Conservation (phyloP, 2,329 filamentous ascomycete species). For the Ophiostoma sp. region DNA sequence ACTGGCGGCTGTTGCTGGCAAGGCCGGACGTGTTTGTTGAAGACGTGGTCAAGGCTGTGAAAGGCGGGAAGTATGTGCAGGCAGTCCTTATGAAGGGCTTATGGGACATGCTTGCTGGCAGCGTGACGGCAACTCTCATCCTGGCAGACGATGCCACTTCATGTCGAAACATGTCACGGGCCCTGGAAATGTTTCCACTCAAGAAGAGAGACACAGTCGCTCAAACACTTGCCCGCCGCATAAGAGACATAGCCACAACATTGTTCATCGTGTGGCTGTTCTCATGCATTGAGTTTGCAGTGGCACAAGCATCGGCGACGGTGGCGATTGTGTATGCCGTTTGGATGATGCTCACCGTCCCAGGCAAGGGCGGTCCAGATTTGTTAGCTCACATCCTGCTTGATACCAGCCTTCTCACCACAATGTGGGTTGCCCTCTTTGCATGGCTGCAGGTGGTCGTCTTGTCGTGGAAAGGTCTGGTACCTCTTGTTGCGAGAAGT, state of each 20-base stretch:
- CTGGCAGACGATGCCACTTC: background rate
- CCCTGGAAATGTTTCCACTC: background rate
- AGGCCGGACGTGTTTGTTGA: slow-evolving; percentile 41
- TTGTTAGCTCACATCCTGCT: slow-evolving; percentile 26
- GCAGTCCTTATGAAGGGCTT: slow-evolving; percentile 26
- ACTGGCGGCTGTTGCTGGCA: slow-evolving; percentile 41
- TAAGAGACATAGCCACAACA: slow-evolving; percentile 20
- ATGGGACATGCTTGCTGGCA: slow-evolving; percentile 29
- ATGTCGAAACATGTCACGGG: background rate
- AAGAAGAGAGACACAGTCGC: background rate
- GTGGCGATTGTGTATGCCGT: slow-evolving; percentile 34
- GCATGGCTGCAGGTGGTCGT: slow-evolving; percentile 25
- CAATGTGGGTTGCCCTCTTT: slow-evolving; percentile 2
- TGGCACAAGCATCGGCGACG: slow-evolving; percentile 35
- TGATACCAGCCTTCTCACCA: slow-evolving; percentile 22
- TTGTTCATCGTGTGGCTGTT: slow-evolving; percentile 35
- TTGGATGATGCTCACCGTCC: slow-evolving; percentile 24
- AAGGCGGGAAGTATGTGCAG: background rate
- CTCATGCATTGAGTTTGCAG: slow-evolving; percentile 36
- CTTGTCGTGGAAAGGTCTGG: slow-evolving; percentile 25
- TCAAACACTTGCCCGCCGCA: slow-evolving; percentile 20
- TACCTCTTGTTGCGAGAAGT: slow-evolving; percentile 26
- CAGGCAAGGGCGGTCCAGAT: slow-evolving; percentile 26
- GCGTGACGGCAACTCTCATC: slow-evolving; percentile 16
- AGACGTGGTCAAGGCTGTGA: slow-evolving; percentile 29